Evolutionary conservation across 192 early-diverging fungal genomes (phyloP).

Genomic region (Phycomyces nitens): DNA sequence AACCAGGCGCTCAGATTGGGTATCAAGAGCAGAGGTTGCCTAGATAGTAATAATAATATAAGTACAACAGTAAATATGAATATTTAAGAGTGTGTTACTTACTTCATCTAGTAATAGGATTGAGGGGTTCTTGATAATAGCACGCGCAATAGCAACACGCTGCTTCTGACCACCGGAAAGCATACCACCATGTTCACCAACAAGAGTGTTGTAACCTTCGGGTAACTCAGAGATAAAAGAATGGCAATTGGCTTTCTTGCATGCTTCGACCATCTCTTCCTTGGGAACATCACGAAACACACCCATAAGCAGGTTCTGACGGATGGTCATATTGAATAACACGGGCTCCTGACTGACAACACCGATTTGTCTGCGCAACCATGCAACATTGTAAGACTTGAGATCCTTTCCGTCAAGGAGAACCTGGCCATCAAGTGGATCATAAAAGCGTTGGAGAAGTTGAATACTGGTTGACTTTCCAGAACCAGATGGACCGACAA

Average conservation of each 20-base stretch:
- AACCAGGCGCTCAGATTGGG: slow-evolving; percentile 72
- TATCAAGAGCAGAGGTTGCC: slow-evolving; percentile 84
- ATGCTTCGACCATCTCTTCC: slow-evolving; percentile 69
- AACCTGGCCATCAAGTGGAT: slow-evolving; percentile 52
- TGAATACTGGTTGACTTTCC: slow-evolving; percentile 85
- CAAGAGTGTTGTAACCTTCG: slow-evolving; percentile 74
- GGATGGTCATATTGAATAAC: slow-evolving; percentile 72
- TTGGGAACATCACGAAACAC: slow-evolving; percentile 50
- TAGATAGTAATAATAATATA: slow-evolving; percentile 8
- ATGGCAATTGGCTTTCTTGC: slow-evolving; percentile 70
- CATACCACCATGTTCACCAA: slow-evolving; percentile 76
- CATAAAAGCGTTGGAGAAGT: slow-evolving; percentile 87
- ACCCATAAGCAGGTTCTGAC: slow-evolving; percentile 80
- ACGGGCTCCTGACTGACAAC: slow-evolving; percentile 91
- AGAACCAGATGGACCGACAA: slow-evolving; percentile 85
- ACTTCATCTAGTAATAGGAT: slow-evolving; percentile 83
- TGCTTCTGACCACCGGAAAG: slow-evolving; percentile 93
- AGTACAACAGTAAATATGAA: not conserved
- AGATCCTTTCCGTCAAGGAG: slow-evolving; percentile 74
- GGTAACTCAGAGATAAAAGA: slow-evolving; percentile 84
- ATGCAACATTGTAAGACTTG: slow-evolving; percentile 73
- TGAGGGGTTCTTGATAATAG: slow-evolving; percentile 83
- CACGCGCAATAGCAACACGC: slow-evolving; percentile 93
- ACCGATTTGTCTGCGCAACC: slow-evolving; percentile 83
- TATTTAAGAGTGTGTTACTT: not conserved